phyloP scores from a whole-genome alignment of 352 stramenopile species.

The Globisporangium nagaii region DNA sequence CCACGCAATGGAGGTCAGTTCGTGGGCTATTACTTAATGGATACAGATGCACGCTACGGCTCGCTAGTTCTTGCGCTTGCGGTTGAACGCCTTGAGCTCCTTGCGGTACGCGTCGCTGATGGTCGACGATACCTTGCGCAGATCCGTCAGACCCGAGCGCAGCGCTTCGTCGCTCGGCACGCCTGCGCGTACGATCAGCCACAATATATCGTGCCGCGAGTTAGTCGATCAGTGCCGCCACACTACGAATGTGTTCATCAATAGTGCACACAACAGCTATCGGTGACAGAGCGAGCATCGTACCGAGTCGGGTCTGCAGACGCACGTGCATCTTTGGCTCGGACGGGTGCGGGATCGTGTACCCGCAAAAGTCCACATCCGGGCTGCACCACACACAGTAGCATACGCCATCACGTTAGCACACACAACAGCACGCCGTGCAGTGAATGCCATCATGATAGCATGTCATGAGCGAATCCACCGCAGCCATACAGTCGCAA shows the following conservation, averaged over 20 bases:
- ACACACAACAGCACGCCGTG: neutral
- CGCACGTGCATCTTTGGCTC: constrained; percentile 94
- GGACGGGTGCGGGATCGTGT: constrained; percentile 94
- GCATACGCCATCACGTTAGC: neutral
- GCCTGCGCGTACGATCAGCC: constrained; percentile 19
- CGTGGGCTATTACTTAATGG: constrained; percentile 13
- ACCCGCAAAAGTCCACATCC: constrained; percentile 92
- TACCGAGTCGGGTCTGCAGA: constrained; percentile 84
- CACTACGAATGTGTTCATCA: too few species aligned
- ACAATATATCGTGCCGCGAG: neutral
- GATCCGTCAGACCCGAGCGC: constrained; percentile 55
- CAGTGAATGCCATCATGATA: too few species aligned
- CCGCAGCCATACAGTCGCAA: neutral
- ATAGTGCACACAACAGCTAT: too few species aligned
- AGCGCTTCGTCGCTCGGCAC: constrained; percentile 60
- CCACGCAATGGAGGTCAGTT: too few species aligned
- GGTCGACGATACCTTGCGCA: constrained; percentile 66
- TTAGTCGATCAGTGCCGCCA: too few species aligned
- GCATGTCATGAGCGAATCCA: too few species aligned
- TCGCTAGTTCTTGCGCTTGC: constrained; percentile 77
- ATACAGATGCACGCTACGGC: constrained; percentile 14
- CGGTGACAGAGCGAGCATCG: neutral
- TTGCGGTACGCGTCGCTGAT: constrained; percentile 76
- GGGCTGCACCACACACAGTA: constrained; percentile 36
- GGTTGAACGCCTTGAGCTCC: constrained; percentile 81